Base-by-base conservation (phyloP, 2,329 filamentous ascomycete species). In the Pseudopyrenochaeta lycopersici region DNA sequence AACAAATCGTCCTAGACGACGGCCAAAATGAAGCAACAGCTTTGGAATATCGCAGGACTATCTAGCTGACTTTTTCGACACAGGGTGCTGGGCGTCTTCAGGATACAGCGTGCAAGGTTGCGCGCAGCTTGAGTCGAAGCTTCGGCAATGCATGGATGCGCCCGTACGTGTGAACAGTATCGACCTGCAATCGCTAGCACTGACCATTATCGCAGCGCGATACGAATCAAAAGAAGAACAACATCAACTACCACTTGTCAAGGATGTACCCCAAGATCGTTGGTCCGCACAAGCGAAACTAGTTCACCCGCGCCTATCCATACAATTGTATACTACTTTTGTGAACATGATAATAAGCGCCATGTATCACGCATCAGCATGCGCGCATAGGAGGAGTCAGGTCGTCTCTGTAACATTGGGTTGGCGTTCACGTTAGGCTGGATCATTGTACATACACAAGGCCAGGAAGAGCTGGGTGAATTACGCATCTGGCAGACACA, bases 161-260 rank as follows among this genome's bases (percentile, higher is more conserved):
- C 88, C 89, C 58, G 86, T 90, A 83, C 70, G 82, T 81, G 75
- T 51, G 39, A 52, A 4, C 42, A 21, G 7, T 18, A 7, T 15
- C 35, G 2, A 11, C 11, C 5, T 21, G 23, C n/a, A 14, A 12
- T 18, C 7, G 44, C 33, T 17, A 2, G 17, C 35, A 29, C 56
- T 63, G 45, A 67, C 56, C 35, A 27, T 36, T 35, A 50, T 20
- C 53, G 57, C 72, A 88, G 86, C 85, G 82, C 82, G 76, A 83
- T 42, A 76, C 76, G 60, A 76, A 78, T 49, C 75, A 78, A 61
- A 85, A 86, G 73, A 91, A 88, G 80, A 94, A 88, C 76, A 87
- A 85, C 61, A 92, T 98, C 85, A 98, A 98, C 80, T 93, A 93
- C 82, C 93, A 97, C 75, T 81, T 98, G 38, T 85, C 85, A 63